These are phyloP conservation scores for Penicillium waksmanii DNA, from an alignment of 495 filamentous ascomycete species.

Conservation along the genomic window DNA sequence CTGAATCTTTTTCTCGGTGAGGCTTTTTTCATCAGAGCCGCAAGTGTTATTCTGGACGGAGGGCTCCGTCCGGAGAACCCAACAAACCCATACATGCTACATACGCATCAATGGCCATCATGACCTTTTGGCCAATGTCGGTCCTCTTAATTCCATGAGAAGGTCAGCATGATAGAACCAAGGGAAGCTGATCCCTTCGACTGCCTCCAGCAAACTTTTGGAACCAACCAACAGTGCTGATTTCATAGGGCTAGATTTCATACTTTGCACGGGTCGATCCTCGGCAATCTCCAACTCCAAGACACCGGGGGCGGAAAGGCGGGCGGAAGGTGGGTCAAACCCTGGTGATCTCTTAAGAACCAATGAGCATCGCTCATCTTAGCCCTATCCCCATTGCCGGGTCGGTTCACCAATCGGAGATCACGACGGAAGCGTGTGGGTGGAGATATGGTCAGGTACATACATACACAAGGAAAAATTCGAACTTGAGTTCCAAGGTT, in stretches of 20 bases:
- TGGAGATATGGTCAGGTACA: constrained; percentile 9
- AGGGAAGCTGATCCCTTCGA: constrained; percentile 5
- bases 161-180: constrained; percentile 7
- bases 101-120: constrained; percentile 5
- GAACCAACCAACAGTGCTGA: constrained; percentile 4
- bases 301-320: constrained; percentile 2
- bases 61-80: constrained; percentile 10
- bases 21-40: constrained; percentile 5
- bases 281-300: constrained; percentile 4
- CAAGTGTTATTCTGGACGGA: constrained; percentile 4
- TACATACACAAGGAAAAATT: constrained; percentile 3
- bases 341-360: constrained; percentile 10
- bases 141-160: constrained; percentile 13
- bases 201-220: constrained; percentile 2
- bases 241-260: constrained; percentile 13
- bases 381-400: constrained; percentile 11
- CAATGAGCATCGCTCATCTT: constrained; percentile 10
- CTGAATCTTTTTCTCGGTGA: constrained; percentile 6
- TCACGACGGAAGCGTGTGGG: constrained; percentile 6
- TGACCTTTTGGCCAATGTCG: constrained; percentile 6
- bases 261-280: constrained; percentile 7
- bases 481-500: constrained; percentile 8
- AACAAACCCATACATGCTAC: neutral
- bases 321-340: constrained; percentile 8
- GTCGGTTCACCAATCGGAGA: constrained; percentile 8